These are phyloP conservation scores for Erythrophleum ivorense DNA, from an alignment of 331 rosid genomes.

Conservation along the genomic window DNA sequence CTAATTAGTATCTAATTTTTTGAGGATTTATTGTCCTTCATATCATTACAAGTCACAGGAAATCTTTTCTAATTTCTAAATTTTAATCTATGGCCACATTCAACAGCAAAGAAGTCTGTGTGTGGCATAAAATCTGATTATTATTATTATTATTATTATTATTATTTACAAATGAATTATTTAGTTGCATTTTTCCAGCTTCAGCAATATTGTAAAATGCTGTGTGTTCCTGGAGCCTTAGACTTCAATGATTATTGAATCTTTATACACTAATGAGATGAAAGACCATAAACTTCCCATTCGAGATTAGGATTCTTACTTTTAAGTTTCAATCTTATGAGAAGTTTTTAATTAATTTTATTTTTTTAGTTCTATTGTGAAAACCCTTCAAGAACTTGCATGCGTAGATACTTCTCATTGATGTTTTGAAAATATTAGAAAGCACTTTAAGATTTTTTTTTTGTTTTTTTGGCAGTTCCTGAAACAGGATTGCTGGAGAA, in stretches of 20 bases:
- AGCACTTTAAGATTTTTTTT: constrained; percentile 29
- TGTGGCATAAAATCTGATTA: neutral
- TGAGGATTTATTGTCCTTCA: neutral
- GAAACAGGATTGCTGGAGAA: constrained; percentile 52
- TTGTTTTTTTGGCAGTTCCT: constrained; percentile 54
- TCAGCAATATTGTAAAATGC: neutral
- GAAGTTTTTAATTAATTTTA: neutral
- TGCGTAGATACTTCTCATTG: constrained; percentile 31
- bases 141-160: neutral
- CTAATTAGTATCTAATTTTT: neutral
- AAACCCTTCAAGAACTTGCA: constrained; percentile 28
- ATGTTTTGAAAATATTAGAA: constrained; percentile 28
- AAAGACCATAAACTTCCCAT: constrained; percentile 13
- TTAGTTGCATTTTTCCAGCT: constrained; percentile 7
- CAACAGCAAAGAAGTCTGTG: neutral
- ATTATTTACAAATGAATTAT: neutral
- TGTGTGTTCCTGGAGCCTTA: neutral
- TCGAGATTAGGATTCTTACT: neutral
- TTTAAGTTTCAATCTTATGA: neutral
- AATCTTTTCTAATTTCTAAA: neutral
- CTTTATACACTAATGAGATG: constrained; percentile 27
- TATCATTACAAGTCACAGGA: constrained; percentile 2
- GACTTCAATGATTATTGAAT: constrained; percentile 27
- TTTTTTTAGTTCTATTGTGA: neutral
- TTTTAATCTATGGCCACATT: neutral